These are phyloP conservation scores for Aspergillus vadensis DNA, from an alignment of 2,329 filamentous ascomycete species.

Conservation along the genomic window DNA sequence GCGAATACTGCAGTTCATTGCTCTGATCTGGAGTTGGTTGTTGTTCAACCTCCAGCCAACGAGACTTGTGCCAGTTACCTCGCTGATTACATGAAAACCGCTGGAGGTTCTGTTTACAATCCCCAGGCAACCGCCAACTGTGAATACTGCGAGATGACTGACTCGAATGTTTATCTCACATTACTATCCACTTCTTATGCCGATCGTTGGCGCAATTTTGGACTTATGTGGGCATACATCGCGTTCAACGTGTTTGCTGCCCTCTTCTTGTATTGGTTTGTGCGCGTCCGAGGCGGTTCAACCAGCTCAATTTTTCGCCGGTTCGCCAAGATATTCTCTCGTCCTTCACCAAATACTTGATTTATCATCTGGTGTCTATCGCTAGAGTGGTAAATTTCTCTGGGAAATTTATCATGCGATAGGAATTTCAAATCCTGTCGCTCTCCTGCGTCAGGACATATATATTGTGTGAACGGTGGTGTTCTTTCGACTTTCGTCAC, in stretches of 20 bases:
- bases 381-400: no score
- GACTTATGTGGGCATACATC: conserved; percentile 4
- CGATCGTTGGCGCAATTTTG: conserved; percentile 3
- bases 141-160: background rate
- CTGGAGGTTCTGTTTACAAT: conserved; percentile 6
- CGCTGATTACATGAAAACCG: background rate
- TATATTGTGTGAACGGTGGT: no score
- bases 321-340: background rate
- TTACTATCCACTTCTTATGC: background rate
- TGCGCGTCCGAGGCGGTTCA: background rate
- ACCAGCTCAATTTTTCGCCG: background rate
- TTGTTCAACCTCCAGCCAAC: background rate
- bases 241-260: conserved; percentile 1
- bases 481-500: no score
- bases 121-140: background rate
- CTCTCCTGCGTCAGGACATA: no score
- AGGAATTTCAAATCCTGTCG: no score
- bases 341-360: background rate
- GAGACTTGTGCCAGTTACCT: conserved; percentile 6
- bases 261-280: background rate
- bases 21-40: background rate
- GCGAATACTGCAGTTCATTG: conserved; percentile 5
- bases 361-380: no score
- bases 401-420: no score
- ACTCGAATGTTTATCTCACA: conserved; percentile 1